phyloP scores from a whole-genome alignment of 371 early-diverging fungal species.

The Choanephora cucurbitarum region DNA sequence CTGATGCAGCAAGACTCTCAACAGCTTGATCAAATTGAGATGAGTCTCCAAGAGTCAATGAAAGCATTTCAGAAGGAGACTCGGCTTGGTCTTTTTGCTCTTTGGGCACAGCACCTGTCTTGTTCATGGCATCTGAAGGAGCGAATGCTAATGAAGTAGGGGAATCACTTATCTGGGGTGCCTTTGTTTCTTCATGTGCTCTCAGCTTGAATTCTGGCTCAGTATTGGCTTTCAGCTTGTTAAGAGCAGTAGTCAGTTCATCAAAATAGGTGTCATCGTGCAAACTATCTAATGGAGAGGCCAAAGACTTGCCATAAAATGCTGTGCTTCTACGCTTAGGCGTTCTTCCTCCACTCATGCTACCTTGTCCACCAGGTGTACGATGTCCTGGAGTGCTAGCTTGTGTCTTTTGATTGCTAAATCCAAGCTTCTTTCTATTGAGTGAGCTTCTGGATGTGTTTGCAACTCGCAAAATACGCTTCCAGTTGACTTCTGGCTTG shows the following conservation, averaged over 20 bases:
- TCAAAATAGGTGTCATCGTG: conserved; percentile 39
- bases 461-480: conserved; percentile 58
- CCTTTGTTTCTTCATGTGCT: conserved; percentile 35
- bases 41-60: conserved; percentile 71
- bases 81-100: conserved; percentile 2
- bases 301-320: conserved; percentile 34
- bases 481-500: conserved; percentile 72
- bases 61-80: conserved; percentile 45
- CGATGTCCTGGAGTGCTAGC: conserved; percentile 51
- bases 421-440: conserved; percentile 41
- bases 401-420: conserved; percentile 54
- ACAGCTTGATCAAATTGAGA: conserved; percentile 64
- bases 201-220: conserved; percentile 49
- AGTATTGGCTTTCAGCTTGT: conserved; percentile 17
- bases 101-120: conserved; percentile 12
- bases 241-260: conserved; percentile 28
- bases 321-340: conserved; percentile 45
- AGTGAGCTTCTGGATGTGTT: conserved; percentile 37
- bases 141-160: conserved; percentile 1
- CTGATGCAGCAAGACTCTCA: conserved; percentile 58
- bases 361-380: conserved; percentile 20
- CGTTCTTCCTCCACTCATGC: conserved; percentile 22
- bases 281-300: conserved; percentile 31
- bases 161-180: conserved; percentile 2
- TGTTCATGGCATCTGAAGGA: conserved; percentile 1